Conservation (phyloP, 441 rosid species). For the Gossypium gossypioides region DNA sequence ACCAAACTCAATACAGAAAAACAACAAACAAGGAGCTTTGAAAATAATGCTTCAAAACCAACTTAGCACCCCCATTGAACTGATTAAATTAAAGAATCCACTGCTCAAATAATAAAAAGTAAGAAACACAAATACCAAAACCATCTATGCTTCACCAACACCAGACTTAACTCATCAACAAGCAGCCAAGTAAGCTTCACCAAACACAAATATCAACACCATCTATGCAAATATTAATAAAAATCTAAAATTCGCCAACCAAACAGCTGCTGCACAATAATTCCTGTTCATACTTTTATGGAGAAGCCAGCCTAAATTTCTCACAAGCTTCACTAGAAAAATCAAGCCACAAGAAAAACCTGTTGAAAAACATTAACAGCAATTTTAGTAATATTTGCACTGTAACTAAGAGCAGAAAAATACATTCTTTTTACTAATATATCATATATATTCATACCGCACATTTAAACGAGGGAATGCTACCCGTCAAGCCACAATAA, state of each 20-base stretch:
- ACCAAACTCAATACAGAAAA: too few species aligned
- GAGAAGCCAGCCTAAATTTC: slow-evolving; percentile 31
- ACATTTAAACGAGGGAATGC: slow-evolving; percentile 39
- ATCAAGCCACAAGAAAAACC: slow-evolving; percentile 49
- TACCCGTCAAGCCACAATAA: slow-evolving; percentile 55
- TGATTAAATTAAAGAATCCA: too few species aligned
- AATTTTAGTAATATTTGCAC: not conserved
- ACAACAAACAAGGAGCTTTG: too few species aligned
- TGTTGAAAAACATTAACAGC: slow-evolving; percentile 16
- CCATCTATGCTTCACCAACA: not conserved
- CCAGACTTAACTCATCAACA: slow-evolving; percentile 6
- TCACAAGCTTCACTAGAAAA: slow-evolving; percentile 39
- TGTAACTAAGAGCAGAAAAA: not conserved
- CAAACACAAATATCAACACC: not conserved
- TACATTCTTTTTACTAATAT: not conserved
- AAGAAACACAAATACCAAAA: too few species aligned
- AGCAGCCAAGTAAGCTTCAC: not conserved
- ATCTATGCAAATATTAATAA: not conserved
- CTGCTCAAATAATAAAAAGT: too few species aligned
- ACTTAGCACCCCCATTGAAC: too few species aligned
- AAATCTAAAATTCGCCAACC: not conserved
- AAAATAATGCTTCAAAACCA: too few species aligned
- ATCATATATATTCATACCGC: slow-evolving; percentile 30
- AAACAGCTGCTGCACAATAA: slow-evolving; percentile 28
- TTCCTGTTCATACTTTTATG: slow-evolving; percentile 25